These are phyloP conservation scores for Paradendryphiella salina DNA, from an alignment of 2,329 filamentous ascomycete species.

Conservation along the genomic window DNA sequence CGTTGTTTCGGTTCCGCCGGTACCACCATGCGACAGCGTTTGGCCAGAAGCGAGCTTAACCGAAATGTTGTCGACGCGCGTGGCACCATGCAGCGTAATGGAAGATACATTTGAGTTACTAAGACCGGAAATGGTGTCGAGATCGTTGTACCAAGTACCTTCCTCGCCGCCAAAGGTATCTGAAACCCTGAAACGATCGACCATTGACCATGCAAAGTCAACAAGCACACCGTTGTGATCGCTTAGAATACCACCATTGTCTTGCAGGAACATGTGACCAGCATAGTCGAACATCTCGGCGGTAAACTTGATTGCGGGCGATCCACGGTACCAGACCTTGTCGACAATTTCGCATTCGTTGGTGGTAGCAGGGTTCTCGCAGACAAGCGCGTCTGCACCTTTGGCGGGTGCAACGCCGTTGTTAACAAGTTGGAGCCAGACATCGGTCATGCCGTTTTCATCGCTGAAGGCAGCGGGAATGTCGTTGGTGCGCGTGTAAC, in stretches of 20 bases:
- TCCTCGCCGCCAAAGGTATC: slow-evolving; percentile 54
- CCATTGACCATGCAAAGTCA: slow-evolving; percentile 49
- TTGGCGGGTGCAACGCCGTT: slow-evolving; percentile 24
- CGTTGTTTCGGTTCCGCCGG: slow-evolving; percentile 51
- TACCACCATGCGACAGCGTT: slow-evolving; percentile 57
- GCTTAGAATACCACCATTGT: slow-evolving; percentile 60
- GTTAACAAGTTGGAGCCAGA: slow-evolving; percentile 61
- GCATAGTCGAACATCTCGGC: slow-evolving; percentile 61
- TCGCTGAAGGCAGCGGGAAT: slow-evolving; percentile 56
- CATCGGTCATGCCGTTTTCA: slow-evolving; percentile 59
- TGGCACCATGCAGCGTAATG: slow-evolving; percentile 54
- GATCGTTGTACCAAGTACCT: slow-evolving; percentile 61
- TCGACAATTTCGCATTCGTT: slow-evolving; percentile 66
- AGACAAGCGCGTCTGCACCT: slow-evolving; percentile 48
- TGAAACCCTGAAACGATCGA: slow-evolving; percentile 30
- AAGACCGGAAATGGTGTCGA: slow-evolving; percentile 46
- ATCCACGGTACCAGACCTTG: slow-evolving; percentile 65
- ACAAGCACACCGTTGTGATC: slow-evolving; percentile 68
- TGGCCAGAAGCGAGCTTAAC: slow-evolving; percentile 56
- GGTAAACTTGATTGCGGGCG: slow-evolving; percentile 51
- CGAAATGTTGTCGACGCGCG: slow-evolving; percentile 57
- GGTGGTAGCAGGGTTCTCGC: slow-evolving; percentile 60
- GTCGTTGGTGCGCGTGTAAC: slow-evolving; percentile 63
- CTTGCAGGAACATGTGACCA: slow-evolving; percentile 60
- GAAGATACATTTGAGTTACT: slow-evolving; percentile 43